These are phyloP conservation scores for Malassezia cuniculi DNA, from an alignment of 1,284 basidiomycete genomes.

Conservation along the genomic window DNA sequence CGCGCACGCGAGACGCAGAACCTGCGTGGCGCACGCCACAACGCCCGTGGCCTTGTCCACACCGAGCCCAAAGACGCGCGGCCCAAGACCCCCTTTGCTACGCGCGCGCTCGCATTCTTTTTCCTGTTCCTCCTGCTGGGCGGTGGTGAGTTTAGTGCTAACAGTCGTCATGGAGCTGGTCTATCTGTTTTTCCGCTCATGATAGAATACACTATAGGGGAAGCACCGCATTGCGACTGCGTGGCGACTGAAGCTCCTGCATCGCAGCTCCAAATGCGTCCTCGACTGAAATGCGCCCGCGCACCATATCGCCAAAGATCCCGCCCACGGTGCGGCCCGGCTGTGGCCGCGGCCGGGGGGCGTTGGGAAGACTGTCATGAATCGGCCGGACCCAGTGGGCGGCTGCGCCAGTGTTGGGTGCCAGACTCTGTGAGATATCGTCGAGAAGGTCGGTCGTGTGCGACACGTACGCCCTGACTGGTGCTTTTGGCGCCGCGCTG, in stretches of 20 bases:
- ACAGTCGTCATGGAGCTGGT: constrained; percentile 10
- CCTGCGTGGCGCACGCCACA: constrained; percentile 1
- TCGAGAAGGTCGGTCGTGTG: constrained; percentile 16
- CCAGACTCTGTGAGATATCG: constrained; percentile 33
- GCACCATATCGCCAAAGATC: constrained; percentile 7
- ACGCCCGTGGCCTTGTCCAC: constrained; percentile 9
- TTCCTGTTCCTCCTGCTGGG: constrained; percentile 8
- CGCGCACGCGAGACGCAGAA: constrained; percentile 12
- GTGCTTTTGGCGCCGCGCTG: constrained; percentile 16
- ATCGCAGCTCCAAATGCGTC: constrained; percentile 12
- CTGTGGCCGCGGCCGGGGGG: constrained; percentile 1
- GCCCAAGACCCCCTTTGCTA: not conserved
- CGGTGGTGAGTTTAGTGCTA: constrained; percentile 7
- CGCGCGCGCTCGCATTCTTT: constrained; percentile 8
- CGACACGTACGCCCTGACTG: no score
- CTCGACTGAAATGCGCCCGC: constrained; percentile 12
- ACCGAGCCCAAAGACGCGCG: not conserved
- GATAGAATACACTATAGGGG: no score
- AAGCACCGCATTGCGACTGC: no score
- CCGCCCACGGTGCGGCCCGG: not conserved
- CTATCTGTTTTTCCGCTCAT: constrained; percentile 4
- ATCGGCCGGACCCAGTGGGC: constrained; percentile 41
- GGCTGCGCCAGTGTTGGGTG: constrained; percentile 34
- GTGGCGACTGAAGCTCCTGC: no score
- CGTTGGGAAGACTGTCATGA: constrained; percentile 26